Conservation (phyloP, 1,284 basidiomycete genomes). For the Puccinia coronata region DNA sequence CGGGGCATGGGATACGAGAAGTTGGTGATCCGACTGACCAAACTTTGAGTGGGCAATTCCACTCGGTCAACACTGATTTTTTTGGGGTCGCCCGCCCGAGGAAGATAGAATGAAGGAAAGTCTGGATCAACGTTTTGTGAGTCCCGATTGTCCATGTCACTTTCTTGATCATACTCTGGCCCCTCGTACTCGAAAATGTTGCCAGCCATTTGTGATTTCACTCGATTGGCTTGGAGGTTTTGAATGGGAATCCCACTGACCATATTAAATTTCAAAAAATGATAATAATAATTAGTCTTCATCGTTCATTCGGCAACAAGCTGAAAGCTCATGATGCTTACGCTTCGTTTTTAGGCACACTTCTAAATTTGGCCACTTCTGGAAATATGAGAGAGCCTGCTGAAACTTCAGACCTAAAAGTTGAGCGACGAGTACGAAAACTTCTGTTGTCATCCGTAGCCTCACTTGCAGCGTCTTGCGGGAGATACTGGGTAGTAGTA, state of each 20-base stretch:
- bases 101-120: conserved; percentile 37
- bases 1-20: conserved; percentile 28
- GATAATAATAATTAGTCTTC: too few species aligned
- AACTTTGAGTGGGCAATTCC: conserved; percentile 2
- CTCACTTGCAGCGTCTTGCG: not conserved
- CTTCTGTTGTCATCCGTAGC: not conserved
- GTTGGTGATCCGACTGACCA: conserved; percentile 4
- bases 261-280: not conserved
- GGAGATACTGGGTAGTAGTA: not conserved
- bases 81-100: conserved; percentile 21
- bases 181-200: not conserved
- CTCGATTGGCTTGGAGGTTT: conserved; percentile 28
- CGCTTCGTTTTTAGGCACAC: conserved; percentile 25
- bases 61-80: conserved; percentile 5
- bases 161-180: conserved; percentile 7
- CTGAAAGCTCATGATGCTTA: not conserved
- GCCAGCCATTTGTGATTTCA: conserved; percentile 18
- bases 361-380: conserved; percentile 33
- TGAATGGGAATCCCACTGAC: conserved; percentile 40
- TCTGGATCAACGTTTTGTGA: conserved; percentile 8
- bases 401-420: not conserved
- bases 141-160: not conserved
- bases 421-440: conserved; percentile 1
- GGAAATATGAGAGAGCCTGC: conserved; percentile 27
- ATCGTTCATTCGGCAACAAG: too few species aligned